Conservation (phyloP, 1,284 basidiomycete genomes). For the Melampsora larici-populina region DNA sequence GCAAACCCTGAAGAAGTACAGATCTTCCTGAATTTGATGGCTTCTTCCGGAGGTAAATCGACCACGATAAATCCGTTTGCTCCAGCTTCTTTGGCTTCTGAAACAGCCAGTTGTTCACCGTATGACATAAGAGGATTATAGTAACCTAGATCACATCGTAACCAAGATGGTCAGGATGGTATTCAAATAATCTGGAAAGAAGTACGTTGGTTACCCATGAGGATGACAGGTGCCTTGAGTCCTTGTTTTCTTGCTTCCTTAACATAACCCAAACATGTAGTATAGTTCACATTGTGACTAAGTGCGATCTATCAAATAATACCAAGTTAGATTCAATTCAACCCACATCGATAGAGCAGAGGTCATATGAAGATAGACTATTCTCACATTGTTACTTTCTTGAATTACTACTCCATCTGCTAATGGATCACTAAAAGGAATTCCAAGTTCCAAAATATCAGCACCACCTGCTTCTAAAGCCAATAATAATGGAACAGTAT, state of each 20-base stretch:
- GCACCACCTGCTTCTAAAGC: slow-evolving; percentile 88
- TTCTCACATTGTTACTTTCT: slow-evolving; percentile 76
- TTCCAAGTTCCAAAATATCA: slow-evolving; percentile 91
- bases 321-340: background rate
- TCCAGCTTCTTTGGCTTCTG: slow-evolving; percentile 79
- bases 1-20: slow-evolving; percentile 75
- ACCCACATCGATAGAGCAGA: background rate
- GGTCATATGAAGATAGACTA: background rate
- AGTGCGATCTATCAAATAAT: slow-evolving; percentile 66
- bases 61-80: slow-evolving; percentile 98
- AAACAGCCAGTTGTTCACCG: slow-evolving; percentile 87
- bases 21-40: slow-evolving; percentile 79
- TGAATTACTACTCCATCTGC: slow-evolving; percentile 92
- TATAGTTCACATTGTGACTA: slow-evolving; percentile 72
- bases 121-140: slow-evolving; percentile 94
- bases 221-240: slow-evolving; percentile 76
- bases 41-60: slow-evolving; percentile 96
- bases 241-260: slow-evolving; percentile 75
- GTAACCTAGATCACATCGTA: slow-evolving; percentile 64
- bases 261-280: slow-evolving; percentile 70
- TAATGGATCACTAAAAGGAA: slow-evolving; percentile 94
- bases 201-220: slow-evolving; percentile 67
- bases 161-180: background rate
- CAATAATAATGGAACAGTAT: slow-evolving; percentile 82
- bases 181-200: background rate